These are phyloP conservation scores for Kwoniella sp. DNA, from an alignment of 768 basidiomycete genomes.

Conservation along the genomic window DNA sequence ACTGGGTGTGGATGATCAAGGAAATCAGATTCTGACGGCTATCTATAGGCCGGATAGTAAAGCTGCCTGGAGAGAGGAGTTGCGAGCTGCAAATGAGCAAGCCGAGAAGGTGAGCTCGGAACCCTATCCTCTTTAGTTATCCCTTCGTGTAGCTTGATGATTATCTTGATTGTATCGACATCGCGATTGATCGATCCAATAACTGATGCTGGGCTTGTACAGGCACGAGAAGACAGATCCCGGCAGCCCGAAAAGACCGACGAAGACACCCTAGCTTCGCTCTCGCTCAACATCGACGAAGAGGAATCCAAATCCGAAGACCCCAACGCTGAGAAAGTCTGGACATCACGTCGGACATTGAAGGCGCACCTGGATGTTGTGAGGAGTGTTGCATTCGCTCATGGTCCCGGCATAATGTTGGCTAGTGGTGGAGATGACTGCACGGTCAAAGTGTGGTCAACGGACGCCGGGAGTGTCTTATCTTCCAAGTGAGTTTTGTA, in stretches of 20 bases:
- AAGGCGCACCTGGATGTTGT: constrained; percentile 96
- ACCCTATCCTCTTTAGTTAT: background rate
- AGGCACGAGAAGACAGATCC: constrained; percentile 21
- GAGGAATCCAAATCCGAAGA: constrained; percentile 64
- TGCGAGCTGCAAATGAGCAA: constrained; percentile 55
- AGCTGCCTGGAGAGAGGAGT: constrained; percentile 76
- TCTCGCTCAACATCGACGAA: constrained; percentile 62
- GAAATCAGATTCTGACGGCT: constrained; percentile 60
- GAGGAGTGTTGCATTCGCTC: constrained; percentile 75
- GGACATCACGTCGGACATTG: constrained; percentile 83
- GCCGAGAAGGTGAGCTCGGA: constrained; percentile 41
- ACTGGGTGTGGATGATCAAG: constrained; percentile 53
- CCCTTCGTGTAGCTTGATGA: background rate
- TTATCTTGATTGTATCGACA: no score
- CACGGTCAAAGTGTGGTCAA: constrained; percentile 93
- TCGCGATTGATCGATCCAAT: background rate
- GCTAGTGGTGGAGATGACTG: constrained; percentile 95
- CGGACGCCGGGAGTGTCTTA: constrained; percentile 73
- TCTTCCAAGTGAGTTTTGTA: constrained; percentile 79
- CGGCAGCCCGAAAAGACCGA: constrained; percentile 32
- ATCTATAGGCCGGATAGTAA: constrained; percentile 86
- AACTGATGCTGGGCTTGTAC: background rate
- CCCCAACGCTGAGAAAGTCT: constrained; percentile 65
- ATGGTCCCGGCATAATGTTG: constrained; percentile 77
- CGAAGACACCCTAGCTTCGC: constrained; percentile 56